phyloP scores from a whole-genome alignment of 441 rosid species.

The Erysimum pusillum region DNA sequence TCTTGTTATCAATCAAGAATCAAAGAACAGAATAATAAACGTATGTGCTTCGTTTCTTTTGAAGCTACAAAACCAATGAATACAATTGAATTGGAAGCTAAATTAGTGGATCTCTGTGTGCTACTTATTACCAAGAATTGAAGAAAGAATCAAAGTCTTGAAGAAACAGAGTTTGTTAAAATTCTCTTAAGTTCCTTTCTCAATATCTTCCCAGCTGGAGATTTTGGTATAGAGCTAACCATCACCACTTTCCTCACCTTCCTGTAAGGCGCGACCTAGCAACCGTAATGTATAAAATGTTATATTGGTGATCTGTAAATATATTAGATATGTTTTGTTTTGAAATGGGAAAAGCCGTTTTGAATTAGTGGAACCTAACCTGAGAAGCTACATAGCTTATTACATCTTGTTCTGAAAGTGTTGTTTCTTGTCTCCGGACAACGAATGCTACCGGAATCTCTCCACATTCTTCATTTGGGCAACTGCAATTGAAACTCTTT shows the following conservation, averaged over 20 bases:
- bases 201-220: conserved; percentile 88
- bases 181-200: conserved; percentile 68
- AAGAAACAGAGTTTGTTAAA: conserved; percentile 39
- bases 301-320: neutral
- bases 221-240: conserved; percentile 68
- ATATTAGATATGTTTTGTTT: neutral
- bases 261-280: conserved; percentile 85
- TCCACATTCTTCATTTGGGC: conserved; percentile 59
- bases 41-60: neutral
- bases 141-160: conserved; percentile 65
- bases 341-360: neutral
- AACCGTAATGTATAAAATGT: neutral
- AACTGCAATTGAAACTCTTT: conserved; percentile 47
- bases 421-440: conserved; percentile 63
- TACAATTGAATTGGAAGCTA: conserved; percentile 7
- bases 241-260: conserved; percentile 83
- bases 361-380: conserved; percentile 51
- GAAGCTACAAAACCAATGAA: conserved; percentile 16
- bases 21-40: neutral
- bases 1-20: conserved; percentile 3
- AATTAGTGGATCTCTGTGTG: conserved; percentile 17
- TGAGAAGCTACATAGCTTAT: conserved; percentile 66
- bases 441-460: conserved; percentile 93
- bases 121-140: neutral
- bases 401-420: conserved; percentile 60